These are phyloP conservation scores for Aspergillus sp. DNA, from an alignment of 2,329 filamentous ascomycete genomes.

Conservation along the genomic window DNA sequence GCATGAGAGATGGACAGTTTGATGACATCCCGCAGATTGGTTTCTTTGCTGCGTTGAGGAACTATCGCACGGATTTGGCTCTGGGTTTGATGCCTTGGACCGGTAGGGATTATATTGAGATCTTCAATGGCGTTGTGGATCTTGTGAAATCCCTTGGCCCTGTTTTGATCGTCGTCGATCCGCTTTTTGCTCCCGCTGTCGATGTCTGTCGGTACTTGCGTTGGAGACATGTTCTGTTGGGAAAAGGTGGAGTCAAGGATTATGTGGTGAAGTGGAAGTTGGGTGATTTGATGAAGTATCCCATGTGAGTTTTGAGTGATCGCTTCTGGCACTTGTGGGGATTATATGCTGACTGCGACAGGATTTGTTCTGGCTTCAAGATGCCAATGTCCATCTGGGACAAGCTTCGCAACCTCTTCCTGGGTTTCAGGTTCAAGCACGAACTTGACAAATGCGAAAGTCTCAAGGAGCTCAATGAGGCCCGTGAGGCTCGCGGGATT, in stretches of 20 bases:
- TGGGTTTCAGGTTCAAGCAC: conserved; percentile 27
- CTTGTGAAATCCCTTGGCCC: conserved; percentile 26
- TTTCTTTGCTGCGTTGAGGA: conserved; percentile 31
- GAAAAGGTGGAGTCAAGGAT: conserved; percentile 49
- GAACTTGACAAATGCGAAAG: conserved; percentile 17
- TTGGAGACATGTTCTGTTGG: conserved; percentile 39
- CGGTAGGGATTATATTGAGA: conserved; percentile 39
- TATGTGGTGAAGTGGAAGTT: conserved; percentile 42
- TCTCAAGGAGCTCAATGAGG: conserved; percentile 24
- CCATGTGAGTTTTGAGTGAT: conserved; percentile 11
- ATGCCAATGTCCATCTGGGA: conserved; percentile 44
- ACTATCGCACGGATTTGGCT: conserved; percentile 15
- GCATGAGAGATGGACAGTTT: not conserved
- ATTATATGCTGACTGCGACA: conserved; percentile 14
- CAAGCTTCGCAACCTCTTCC: conserved; percentile 44
- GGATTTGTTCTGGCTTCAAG: conserved; percentile 43
- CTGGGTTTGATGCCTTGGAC: conserved; percentile 31
- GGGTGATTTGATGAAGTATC: conserved; percentile 23
- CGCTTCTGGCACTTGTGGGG: no score
- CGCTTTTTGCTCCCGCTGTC: conserved; percentile 42
- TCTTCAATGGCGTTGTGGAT: conserved; percentile 34
- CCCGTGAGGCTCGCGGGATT: conserved; percentile 29
- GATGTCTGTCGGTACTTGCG: conserved; percentile 42
- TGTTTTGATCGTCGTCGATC: conserved; percentile 43
- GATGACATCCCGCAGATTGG: conserved; percentile 16